These are phyloP conservation scores for Nigrospora osmanthi DNA, from an alignment of 2,329 filamentous ascomycete species.

Conservation along the genomic window DNA sequence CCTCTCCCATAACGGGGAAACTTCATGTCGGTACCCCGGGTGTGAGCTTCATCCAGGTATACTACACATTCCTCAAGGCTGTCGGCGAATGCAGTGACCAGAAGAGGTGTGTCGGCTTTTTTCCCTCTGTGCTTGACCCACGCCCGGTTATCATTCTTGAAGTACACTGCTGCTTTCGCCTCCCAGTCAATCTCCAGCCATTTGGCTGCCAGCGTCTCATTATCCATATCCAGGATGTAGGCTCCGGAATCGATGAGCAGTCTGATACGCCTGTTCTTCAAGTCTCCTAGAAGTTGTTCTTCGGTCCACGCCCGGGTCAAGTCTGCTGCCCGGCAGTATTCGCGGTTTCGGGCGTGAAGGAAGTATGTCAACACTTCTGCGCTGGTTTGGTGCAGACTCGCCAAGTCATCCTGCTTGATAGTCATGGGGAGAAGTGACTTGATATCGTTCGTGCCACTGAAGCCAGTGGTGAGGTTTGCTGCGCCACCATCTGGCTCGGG, in stretches of 20 bases:
- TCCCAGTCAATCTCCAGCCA: slow-evolving; percentile 40
- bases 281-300: neutral
- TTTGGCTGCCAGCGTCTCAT: slow-evolving; percentile 28
- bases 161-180: slow-evolving; percentile 45
- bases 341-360: slow-evolving; percentile 51
- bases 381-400: slow-evolving; percentile 43
- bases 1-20: slow-evolving; percentile 37
- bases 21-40: slow-evolving; percentile 51
- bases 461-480: slow-evolving; percentile 48
- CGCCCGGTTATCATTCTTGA: slow-evolving; percentile 35
- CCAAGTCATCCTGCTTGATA: slow-evolving; percentile 39
- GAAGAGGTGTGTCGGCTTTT: slow-evolving; percentile 27
- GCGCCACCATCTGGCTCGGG: neutral
- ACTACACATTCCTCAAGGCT: slow-evolving; percentile 39
- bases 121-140: slow-evolving; percentile 27
- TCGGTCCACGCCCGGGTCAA: slow-evolving; percentile 27
- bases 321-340: slow-evolving; percentile 10
- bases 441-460: slow-evolving; percentile 68
- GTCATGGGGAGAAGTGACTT: slow-evolving; percentile 49
- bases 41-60: slow-evolving; percentile 36
- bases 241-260: slow-evolving; percentile 28
- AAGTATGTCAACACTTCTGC: slow-evolving; percentile 54
- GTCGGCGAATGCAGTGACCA: slow-evolving; percentile 46
- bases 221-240: slow-evolving; percentile 47
- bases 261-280: slow-evolving; percentile 29